These are phyloP conservation scores for Didymella sp. DNA, from an alignment of 2,329 filamentous ascomycete species.

Conservation along the genomic window DNA sequence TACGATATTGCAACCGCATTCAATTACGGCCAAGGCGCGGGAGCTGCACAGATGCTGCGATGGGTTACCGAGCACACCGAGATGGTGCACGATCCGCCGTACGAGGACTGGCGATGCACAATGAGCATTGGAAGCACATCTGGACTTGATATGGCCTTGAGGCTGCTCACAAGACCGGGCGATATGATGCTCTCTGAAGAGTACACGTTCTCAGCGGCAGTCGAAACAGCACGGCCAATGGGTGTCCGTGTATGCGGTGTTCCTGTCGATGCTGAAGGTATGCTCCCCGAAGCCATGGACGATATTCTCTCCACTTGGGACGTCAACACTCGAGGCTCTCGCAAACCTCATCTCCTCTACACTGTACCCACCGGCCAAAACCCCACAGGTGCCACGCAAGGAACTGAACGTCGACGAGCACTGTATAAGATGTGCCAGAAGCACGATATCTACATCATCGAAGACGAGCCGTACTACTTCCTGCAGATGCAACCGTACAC, in stretches of 20 bases:
- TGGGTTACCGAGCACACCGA: slow-evolving; percentile 97
- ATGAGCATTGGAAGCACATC: slow-evolving; percentile 87
- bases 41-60: slow-evolving; percentile 84
- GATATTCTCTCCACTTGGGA: slow-evolving; percentile 71
- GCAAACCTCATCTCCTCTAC: slow-evolving; percentile 73
- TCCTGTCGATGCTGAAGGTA: slow-evolving; percentile 70
- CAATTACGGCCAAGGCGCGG: slow-evolving; percentile 90
- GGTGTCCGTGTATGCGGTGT: slow-evolving; percentile 68
- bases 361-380: slow-evolving; percentile 86
- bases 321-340: slow-evolving; percentile 57
- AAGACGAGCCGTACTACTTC: slow-evolving; percentile 96
- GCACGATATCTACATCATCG: slow-evolving; percentile 85
- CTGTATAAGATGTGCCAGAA: slow-evolving; percentile 81
- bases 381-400: slow-evolving; percentile 85
- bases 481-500: slow-evolving; percentile 84
- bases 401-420: slow-evolving; percentile 68
- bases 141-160: slow-evolving; percentile 80
- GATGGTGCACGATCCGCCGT: slow-evolving; percentile 84
- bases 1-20: slow-evolving; percentile 85
- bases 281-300: slow-evolving; percentile 68
- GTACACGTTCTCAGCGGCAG: slow-evolving; percentile 84
- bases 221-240: slow-evolving; percentile 69
- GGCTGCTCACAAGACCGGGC: slow-evolving; percentile 78
- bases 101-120: slow-evolving; percentile 86
- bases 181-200: slow-evolving; percentile 87